Percentiles rank a stretch among this genome's conserved stretches.
phyloP scores from a whole-genome alignment of 1,284 basidiomycete genomes.

The Ceratobasidium sp. region DNA sequence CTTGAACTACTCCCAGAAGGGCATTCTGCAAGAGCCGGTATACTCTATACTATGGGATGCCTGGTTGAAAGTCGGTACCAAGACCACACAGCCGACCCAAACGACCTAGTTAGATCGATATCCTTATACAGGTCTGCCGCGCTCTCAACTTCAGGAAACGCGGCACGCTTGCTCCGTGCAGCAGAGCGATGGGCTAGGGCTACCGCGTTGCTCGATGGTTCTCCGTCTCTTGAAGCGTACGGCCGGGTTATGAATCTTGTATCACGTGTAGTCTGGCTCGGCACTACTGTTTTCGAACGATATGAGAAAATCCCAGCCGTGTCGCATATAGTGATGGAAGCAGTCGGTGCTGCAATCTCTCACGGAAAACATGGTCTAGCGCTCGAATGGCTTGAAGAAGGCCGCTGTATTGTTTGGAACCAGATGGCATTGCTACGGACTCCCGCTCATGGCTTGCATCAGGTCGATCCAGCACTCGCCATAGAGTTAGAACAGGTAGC shows the following conservation, averaged over 20 bases:
- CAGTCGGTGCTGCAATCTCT: slow-evolving; percentile 10
- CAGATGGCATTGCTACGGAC: slow-evolving; percentile 49
- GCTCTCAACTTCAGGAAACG: not conserved
- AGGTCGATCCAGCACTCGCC: not conserved
- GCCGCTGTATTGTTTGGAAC: slow-evolving; percentile 55
- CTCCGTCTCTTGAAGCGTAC: not conserved
- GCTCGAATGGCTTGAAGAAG: slow-evolving; percentile 54
- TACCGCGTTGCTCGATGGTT: not conserved
- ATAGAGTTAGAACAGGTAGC: not conserved
- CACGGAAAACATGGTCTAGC: slow-evolving; percentile 42
- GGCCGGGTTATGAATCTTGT: not conserved
- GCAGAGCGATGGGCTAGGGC: not conserved
- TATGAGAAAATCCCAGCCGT: not conserved
- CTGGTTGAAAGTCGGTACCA: too few relatives aligned
- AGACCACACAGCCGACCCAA: too few relatives aligned
- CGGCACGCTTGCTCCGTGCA: not conserved
- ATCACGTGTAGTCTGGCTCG: slow-evolving; percentile 15
- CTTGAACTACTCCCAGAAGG: too few relatives aligned
- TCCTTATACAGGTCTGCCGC: not conserved
- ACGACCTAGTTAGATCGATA: not conserved
- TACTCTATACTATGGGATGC: too few relatives aligned
- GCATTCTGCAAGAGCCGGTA: too few relatives aligned
- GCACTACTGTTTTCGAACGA: not conserved
- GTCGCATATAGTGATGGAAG: not conserved
- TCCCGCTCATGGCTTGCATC: slow-evolving; percentile 41